These are phyloP conservation scores for Talaromyces sp. DNA, from an alignment of 2,329 filamentous ascomycete genomes.

Conservation along the genomic window DNA sequence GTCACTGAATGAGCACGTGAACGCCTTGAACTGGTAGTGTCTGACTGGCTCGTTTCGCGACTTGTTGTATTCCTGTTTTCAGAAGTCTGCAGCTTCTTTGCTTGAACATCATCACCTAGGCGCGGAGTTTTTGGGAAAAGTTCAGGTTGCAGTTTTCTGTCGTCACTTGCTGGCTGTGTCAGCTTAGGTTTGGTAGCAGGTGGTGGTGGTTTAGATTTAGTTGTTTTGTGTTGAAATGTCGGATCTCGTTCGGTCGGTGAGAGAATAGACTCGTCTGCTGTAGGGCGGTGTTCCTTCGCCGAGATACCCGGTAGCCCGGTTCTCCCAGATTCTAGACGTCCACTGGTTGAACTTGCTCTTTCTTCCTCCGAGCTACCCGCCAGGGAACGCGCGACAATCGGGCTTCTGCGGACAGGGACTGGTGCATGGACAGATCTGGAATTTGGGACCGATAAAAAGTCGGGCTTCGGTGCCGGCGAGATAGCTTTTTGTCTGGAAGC, in stretches of 20 bases:
- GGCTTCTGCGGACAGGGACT: conserved; percentile 23
- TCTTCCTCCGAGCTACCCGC: conserved; percentile 14
- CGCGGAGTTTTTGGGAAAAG: neutral
- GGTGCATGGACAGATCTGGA: conserved; percentile 26
- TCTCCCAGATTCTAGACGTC: neutral
- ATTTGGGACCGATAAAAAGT: conserved; percentile 18
- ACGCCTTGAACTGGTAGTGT: conserved; percentile 8
- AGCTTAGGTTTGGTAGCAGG: conserved; percentile 10
- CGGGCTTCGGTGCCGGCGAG: conserved; percentile 19
- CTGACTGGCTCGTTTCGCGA: conserved; percentile 6
- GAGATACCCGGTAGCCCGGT: neutral
- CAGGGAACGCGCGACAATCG: conserved; percentile 9
- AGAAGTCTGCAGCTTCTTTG: neutral
- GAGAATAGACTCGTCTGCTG: neutral
- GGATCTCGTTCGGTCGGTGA: neutral
- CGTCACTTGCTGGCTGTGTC: neutral
- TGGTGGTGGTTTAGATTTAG: conserved; percentile 2
- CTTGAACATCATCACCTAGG: neutral
- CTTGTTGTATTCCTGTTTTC: neutral
- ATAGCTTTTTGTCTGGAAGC: neutral
- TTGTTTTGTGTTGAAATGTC: conserved; percentile 9
- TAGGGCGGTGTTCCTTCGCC: neutral
- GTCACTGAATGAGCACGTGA: conserved; percentile 26
- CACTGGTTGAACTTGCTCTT: neutral
- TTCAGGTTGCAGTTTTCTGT: neutral